Base-by-base conservation (phyloP, 2,329 filamentous ascomycete species). In the Phoma sp. region DNA sequence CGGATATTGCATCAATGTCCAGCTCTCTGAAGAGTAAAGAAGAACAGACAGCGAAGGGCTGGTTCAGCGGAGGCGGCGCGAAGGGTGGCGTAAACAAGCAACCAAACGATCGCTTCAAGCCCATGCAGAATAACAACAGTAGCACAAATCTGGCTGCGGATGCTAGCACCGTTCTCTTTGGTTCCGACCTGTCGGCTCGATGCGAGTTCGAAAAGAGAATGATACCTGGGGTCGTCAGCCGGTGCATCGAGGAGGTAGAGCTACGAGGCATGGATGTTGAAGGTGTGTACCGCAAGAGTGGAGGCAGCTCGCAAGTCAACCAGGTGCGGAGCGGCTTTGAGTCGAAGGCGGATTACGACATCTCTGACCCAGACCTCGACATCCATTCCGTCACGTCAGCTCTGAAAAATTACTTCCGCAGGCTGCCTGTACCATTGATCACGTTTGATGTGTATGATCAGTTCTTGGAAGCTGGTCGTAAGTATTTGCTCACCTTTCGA, bases 271-370 rank as follows among this genome's bases (percentile, higher is more conserved):
- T 99, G 91, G 93, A 98, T 67, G 86, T 96, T 64, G 95, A 98
- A 78, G 95, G 95, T 59, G 96, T 99, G 66, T 99, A 99, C 78
- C 88, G 95, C 69, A 99, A 99, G 82, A 96, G 93, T 43, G 95
- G 95, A 52, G 95, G 93, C 62, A 92, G 90, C 67, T 92, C 91
- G 7, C 92, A 96, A 74, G 90, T 96, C 72, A 96, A 96, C 74
- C 83, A 85, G 68, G 91, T 99, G 65, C 91, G 93, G 69, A 90
- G 93, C 62, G 92, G 93, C 11, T 98, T 99, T 72, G 93, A 97
- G 74, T 89, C 87, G 74, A 88, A 85, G 54, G 85, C 90, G 60
- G 91, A 93, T 69, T 95, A 87, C 71, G 93, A 98, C 72, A 96
- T 99, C 53, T 96, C 92, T 3, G 95, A 98, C 67, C 91, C 92